These are phyloP conservation scores for Ogataea neopini DNA, from an alignment of 805 yeast species.

Conservation along the genomic window DNA sequence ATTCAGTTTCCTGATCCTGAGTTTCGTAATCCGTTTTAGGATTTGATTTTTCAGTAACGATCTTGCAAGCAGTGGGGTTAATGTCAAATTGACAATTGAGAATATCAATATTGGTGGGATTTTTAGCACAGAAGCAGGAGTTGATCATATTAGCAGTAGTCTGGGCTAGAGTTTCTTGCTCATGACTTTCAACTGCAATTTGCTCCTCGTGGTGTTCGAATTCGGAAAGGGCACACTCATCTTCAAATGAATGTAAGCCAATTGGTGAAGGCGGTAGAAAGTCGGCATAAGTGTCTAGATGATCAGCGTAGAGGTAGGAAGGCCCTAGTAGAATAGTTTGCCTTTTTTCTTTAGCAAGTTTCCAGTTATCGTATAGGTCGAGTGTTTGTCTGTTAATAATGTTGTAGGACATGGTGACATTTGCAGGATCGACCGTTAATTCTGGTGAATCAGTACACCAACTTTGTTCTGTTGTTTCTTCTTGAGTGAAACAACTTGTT, in stretches of 20 bases:
- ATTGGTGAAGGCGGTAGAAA: slow-evolving; percentile 16
- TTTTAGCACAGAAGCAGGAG: slow-evolving; percentile 6
- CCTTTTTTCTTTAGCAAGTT: neutral
- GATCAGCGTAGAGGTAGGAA: neutral
- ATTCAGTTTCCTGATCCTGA: neutral
- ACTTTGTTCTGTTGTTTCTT: slow-evolving; percentile 10
- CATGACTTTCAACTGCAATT: slow-evolving; percentile 7
- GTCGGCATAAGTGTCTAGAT: slow-evolving; percentile 9
- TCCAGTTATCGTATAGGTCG: slow-evolving; percentile 7
- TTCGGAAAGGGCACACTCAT: slow-evolving; percentile 9
- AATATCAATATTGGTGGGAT: slow-evolving; percentile 1
- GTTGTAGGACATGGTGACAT: slow-evolving; percentile 8
- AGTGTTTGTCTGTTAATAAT: slow-evolving; percentile 3
- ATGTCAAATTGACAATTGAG: slow-evolving; percentile 6
- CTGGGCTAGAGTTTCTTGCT: slow-evolving; percentile 1
- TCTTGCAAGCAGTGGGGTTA: slow-evolving; percentile 1
- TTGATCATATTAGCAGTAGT: slow-evolving; percentile 4
- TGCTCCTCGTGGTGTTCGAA: slow-evolving; percentile 6
- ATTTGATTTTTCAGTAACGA: neutral
- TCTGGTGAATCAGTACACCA: slow-evolving; percentile 10
- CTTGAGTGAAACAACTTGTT: slow-evolving; percentile 6
- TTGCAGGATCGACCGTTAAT: slow-evolving; percentile 17
- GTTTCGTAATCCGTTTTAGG: neutral
- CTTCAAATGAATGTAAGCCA: slow-evolving; percentile 12
- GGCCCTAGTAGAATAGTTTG: neutral